Conservation (phyloP, 2,329 filamentous ascomycete genomes). For the Metarhizium rileyi region DNA sequence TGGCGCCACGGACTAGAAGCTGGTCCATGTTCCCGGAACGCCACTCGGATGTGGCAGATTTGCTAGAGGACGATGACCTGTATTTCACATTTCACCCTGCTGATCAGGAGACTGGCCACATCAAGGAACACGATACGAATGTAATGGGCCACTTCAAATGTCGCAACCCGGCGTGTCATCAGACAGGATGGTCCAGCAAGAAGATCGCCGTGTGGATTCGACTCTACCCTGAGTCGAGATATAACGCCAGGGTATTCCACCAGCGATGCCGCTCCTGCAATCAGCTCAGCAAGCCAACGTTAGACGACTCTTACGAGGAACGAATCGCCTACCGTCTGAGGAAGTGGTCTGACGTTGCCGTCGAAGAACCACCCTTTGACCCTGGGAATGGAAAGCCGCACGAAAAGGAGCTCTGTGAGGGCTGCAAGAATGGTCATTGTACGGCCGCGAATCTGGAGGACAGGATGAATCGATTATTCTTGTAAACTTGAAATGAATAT, state of each 20-base stretch:
- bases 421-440: constrained; percentile 25
- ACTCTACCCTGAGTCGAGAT: constrained; percentile 17
- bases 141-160: constrained; percentile 26
- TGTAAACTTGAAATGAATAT: background rate
- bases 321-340: constrained; percentile 26
- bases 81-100: constrained; percentile 14
- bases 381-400: constrained; percentile 12
- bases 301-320: constrained; percentile 24
- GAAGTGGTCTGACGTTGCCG: constrained; percentile 22
- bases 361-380: constrained; percentile 8
- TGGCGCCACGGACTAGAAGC: background rate
- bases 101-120: constrained; percentile 8
- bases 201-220: constrained; percentile 24
- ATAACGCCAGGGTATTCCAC: constrained; percentile 27
- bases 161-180: constrained; percentile 15
- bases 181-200: constrained; percentile 22
- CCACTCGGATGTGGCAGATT: constrained; percentile 8
- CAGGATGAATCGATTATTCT: background rate
- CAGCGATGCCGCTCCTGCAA: constrained; percentile 26
- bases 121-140: constrained; percentile 16
- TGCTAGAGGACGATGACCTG: constrained; percentile 10
- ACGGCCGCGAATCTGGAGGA: background rate
- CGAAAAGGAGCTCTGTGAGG: constrained; percentile 21
- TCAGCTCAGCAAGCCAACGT: constrained; percentile 13
- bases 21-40: constrained; percentile 14